These are phyloP conservation scores for Calonectria montana DNA, from an alignment of 2,329 filamentous ascomycete genomes.

Conservation along the genomic window DNA sequence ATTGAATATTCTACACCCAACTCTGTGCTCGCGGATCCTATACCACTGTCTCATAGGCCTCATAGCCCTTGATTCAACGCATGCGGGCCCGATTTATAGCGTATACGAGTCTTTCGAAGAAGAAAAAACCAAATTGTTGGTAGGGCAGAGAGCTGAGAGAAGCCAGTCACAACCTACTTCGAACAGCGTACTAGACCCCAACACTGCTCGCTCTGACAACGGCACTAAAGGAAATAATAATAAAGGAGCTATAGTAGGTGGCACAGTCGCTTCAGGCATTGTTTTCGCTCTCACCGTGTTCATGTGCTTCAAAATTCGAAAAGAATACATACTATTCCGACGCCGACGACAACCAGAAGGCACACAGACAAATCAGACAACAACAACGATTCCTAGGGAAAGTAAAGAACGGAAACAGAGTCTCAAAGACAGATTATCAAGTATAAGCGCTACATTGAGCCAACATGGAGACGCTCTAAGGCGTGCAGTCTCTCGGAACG, in stretches of 20 bases:
- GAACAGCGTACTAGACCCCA: background rate
- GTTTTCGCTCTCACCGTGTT: slow-evolving; percentile 32
- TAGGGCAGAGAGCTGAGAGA: background rate
- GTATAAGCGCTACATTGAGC: background rate
- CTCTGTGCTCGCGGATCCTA: slow-evolving; percentile 14
- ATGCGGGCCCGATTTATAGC: slow-evolving; percentile 24
- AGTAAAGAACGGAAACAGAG: background rate
- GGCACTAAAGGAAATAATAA: background rate
- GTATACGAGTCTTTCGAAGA: background rate
- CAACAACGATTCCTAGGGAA: background rate
- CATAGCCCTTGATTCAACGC: background rate
- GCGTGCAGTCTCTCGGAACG: background rate
- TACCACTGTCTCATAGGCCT: slow-evolving; percentile 13
- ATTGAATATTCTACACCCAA: slow-evolving; percentile 6
- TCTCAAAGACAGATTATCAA: background rate
- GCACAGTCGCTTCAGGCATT: slow-evolving; percentile 31
- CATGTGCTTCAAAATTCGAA: slow-evolving; percentile 30
- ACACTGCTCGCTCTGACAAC: background rate
- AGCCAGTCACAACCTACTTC: background rate
- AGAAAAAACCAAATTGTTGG: slow-evolving; percentile 15
- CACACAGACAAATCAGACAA: background rate
- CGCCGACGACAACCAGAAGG: background rate
- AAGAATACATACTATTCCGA: slow-evolving; percentile 17
- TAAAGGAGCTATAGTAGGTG: slow-evolving; percentile 34
- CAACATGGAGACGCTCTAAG: background rate